Percentiles rank a stretch among this genome's conserved stretches.
Conservation (phyloP, 2,329 filamentous ascomycete species). For the Penicillium sp. region DNA sequence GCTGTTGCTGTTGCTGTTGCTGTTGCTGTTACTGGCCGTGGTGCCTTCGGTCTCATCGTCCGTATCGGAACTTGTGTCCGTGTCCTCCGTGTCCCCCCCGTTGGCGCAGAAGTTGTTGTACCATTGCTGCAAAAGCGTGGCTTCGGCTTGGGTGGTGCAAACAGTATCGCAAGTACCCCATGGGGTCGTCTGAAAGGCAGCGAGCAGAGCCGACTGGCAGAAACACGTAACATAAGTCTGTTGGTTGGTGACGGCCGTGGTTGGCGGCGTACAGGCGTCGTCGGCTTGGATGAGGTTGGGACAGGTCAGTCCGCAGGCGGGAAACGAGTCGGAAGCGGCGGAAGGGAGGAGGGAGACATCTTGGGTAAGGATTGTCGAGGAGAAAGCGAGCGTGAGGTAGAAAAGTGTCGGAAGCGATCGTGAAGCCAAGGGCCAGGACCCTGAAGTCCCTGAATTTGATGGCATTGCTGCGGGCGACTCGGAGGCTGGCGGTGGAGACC, state of each 20-base stretch:
- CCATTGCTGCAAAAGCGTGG: constrained; percentile 69
- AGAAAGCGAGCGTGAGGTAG: constrained; percentile 25
- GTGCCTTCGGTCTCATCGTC: background rate
- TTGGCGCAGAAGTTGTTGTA: constrained; percentile 68
- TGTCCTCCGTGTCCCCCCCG: constrained; percentile 47
- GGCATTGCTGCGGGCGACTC: constrained; percentile 21
- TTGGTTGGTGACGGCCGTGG: constrained; percentile 54
- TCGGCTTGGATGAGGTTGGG: constrained; percentile 71
- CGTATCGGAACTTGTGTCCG: constrained; percentile 31
- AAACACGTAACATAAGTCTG: constrained; percentile 72
- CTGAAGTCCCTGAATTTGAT: constrained; percentile 11
- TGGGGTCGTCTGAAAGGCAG: constrained; percentile 61
- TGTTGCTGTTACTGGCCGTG: constrained; percentile 26
- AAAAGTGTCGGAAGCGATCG: constrained; percentile 17
- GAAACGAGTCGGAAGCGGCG: constrained; percentile 55
- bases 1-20: constrained; percentile 24
- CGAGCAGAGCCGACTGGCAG: constrained; percentile 67
- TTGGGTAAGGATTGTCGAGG: constrained; percentile 26
- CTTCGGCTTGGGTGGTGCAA: constrained; percentile 59
- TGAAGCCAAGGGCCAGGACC: constrained; percentile 18
- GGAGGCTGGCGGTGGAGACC: constrained; percentile 22
- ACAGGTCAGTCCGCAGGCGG: constrained; percentile 66
- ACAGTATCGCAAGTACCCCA: constrained; percentile 66
- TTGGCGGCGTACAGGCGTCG: constrained; percentile 68
- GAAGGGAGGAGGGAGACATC: constrained; percentile 41